These are phyloP conservation scores for Kalanchoe fedtschenkoi DNA, from an alignment of 164 flowering plant genomes.

Conservation along the genomic window DNA sequence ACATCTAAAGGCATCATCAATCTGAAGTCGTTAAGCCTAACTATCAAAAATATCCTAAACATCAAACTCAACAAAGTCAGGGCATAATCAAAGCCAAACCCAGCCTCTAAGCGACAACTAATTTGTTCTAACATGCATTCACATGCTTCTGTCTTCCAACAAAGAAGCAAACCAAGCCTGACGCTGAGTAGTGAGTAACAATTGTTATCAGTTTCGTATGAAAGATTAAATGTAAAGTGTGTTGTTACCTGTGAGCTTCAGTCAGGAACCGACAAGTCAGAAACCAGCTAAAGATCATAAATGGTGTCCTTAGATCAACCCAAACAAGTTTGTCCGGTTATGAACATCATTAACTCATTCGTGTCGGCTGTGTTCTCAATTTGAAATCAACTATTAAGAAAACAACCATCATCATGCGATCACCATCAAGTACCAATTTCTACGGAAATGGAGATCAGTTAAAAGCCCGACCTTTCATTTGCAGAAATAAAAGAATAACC, in stretches of 20 bases:
- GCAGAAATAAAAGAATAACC: neutral
- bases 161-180: neutral
- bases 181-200: neutral
- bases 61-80: neutral
- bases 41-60: neutral
- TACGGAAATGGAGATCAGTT: neutral
- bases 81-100: neutral
- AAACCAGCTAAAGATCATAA: neutral
- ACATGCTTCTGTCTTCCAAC: slow-evolving; percentile 4
- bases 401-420: neutral
- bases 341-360: neutral
- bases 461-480: neutral
- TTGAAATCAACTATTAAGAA: neutral
- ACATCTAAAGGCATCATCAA: neutral
- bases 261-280: neutral
- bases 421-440: neutral
- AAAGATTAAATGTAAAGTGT: no score
- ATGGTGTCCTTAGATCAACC: neutral
- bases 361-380: neutral
- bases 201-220: neutral
- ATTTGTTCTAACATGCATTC: neutral
- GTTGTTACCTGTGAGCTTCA: no score
- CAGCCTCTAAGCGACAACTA: neutral
- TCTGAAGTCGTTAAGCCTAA: neutral
- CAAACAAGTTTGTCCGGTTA: neutral